These are phyloP conservation scores for Oropetium thomaeum DNA, from an alignment of 176 grass and related monocot genomes.

Conservation along the genomic window DNA sequence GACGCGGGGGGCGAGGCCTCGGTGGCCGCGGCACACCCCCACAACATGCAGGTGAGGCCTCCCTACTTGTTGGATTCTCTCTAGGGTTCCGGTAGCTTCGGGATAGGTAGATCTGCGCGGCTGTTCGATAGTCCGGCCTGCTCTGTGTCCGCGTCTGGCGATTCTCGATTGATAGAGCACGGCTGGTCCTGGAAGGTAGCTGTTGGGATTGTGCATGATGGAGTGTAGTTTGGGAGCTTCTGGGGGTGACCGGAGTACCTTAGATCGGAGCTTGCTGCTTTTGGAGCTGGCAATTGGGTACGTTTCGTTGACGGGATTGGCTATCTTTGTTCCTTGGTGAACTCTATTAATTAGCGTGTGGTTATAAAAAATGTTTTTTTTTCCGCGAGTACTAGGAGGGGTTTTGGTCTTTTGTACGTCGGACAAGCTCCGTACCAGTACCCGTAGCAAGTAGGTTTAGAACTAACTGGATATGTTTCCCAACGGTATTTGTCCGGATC, in stretches of 20 bases:
- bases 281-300: slow-evolving; percentile 3
- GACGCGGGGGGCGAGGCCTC: slow-evolving; percentile 27
- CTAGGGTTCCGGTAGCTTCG: slow-evolving; percentile 19
- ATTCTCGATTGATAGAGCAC: neutral
- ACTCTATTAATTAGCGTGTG: neutral
- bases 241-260: slow-evolving; percentile 7
- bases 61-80: slow-evolving; percentile 16
- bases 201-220: slow-evolving; percentile 16
- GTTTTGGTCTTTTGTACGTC: slow-evolving; percentile 7
- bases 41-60: slow-evolving; percentile 46
- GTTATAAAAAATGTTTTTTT: slow-evolving; percentile 4
- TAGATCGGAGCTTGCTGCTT: slow-evolving; percentile 42
- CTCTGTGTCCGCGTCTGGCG: slow-evolving; percentile 1
- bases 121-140: neutral
- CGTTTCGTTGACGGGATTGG: slow-evolving; percentile 2
- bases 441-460: neutral
- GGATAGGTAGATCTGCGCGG: slow-evolving; percentile 34
- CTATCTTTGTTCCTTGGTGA: neutral
- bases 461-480: slow-evolving; percentile 22
- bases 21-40: slow-evolving; percentile 13
- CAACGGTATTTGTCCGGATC: neutral
- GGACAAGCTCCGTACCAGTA: neutral
- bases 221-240: neutral
- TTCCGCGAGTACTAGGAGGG: neutral
- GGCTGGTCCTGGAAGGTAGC: slow-evolving; percentile 17